Evolutionary conservation across 1,284 basidiomycete genomes (phyloP), one percentile per base, ranked within the genome.

Genomic region (Fomitopsis betulina): DNA sequence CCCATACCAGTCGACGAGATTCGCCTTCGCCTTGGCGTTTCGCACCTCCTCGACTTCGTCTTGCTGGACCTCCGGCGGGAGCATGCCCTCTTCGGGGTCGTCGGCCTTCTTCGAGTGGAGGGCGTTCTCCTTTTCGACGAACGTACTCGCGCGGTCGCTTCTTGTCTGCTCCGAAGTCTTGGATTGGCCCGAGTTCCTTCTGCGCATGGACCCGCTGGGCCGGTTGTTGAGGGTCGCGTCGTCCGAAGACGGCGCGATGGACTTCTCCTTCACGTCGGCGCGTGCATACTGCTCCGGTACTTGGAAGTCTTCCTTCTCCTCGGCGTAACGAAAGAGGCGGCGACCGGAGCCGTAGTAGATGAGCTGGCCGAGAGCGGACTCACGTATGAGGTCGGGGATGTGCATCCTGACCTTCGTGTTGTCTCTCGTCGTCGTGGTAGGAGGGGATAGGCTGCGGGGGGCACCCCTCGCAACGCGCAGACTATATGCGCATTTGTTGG

Each of bases 1-100:
- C 1, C 69, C 68, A 25, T 67, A 64, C 67, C 67, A 68, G n/a
- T 62, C 64, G 10, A 68, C 65, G 12, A 67, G 50, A 8, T 53
- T 56, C 10, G 58, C 56, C 21, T 59, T 54, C 15, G 49, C 23
- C 13, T 40, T 33, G 5, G 4, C n/a, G 10, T 43, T 27, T 21
- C 21, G 19, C 17, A 43, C 42, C 21, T 47, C 12, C 23, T 13
- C 47, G 25, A 27, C 33, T n/a, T 51, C 47, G 27, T 21, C 25
- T n/a, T 37, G 35, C 47, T 43, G 42, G 8, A 43, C 42, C 42
- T 43, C 42, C 8, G 42, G 42, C 7, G 42, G 42, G 19, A 43
- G 42, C 42, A 43, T 43, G 6, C 42, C 47, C 37, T 27, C 38
- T 37, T 23, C 47, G 8, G 47, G 47, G 32, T 56, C 55, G 17